Evolutionary conservation across 805 yeast species (phyloP), one percentile per base, ranked within the genome.

Genomic region (Cyberlindnera americana): DNA sequence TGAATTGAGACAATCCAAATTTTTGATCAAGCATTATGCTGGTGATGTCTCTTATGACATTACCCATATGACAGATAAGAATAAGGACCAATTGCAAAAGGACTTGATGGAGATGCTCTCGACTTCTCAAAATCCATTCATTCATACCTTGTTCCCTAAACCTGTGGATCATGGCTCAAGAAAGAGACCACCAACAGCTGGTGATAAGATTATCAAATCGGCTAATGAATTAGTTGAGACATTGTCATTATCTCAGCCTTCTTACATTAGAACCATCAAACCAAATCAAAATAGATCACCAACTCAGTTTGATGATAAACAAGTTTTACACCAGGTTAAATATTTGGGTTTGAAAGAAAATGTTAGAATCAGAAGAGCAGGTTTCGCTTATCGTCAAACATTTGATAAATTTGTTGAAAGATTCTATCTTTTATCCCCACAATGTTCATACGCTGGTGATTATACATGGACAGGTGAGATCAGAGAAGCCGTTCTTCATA

Each of bases 21-120:
- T 93, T 52, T 68, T 93, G 40, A 78, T 93, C 57, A 90, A 87
- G 66, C 99, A 93, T 65, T 93, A 93, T 67, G 99, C 99, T 17
- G 99, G 99, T 59, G 99, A 93, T 66, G 99, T 93, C 34, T 84
- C 89, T 11, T 93, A 93, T 59, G 96, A 90, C 47, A 81, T 90
- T 38, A 67, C 72, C 22, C 83, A 85, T 6, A 89, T 93, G 86
- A 93, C 99, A 3, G 98, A 93, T 62, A 93, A 93, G 64, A 93
- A 93, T 63, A 93, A 93, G 64, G 99, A 93, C 61, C 91, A 86
- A 54, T 72, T 93, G 74, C 78, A 87, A 63, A 83, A 86, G 59
- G 97, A 90, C 65, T 68, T 93, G 54, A 72, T 89, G 43, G 93
- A 90, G 50, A 65, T 93, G 56, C 67, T 93, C 35, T 70, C 79